These are phyloP conservation scores for Rhodosporidiobolus odoratus DNA, from an alignment of 768 basidiomycete genomes.

Conservation along the genomic window DNA sequence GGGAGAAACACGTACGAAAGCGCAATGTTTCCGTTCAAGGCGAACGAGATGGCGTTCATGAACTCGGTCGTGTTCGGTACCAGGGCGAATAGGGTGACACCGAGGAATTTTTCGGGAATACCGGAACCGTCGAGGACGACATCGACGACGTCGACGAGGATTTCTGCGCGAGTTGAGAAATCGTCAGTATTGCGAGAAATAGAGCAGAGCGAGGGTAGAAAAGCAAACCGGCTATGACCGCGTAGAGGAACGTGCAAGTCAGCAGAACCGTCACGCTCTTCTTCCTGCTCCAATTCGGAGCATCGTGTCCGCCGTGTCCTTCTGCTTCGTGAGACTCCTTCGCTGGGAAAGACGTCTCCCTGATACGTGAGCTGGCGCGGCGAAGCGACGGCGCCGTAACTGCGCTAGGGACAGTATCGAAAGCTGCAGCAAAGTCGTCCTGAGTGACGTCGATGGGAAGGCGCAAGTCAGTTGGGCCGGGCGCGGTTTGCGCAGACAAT, in stretches of 20 bases:
- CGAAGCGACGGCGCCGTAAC: constrained; percentile 51
- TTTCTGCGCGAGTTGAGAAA: constrained; percentile 54
- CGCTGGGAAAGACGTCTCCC: constrained; percentile 48
- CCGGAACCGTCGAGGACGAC: constrained; percentile 82
- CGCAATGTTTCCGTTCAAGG: constrained; percentile 92
- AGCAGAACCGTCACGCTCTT: constrained; percentile 85
- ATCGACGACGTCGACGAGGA: constrained; percentile 92
- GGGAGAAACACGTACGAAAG: constrained; percentile 60
- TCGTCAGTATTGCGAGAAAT: neutral
- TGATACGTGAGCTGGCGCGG: constrained; percentile 53
- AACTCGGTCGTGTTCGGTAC: constrained; percentile 99
- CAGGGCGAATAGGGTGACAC: constrained; percentile 90
- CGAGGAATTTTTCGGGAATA: constrained; percentile 95
- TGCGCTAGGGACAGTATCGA: constrained; percentile 45
- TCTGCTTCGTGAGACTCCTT: constrained; percentile 51
- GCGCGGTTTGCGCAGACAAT: neutral
- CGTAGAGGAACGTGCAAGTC: constrained; percentile 84
- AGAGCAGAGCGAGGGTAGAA: neutral
- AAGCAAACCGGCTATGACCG: constrained; percentile 76
- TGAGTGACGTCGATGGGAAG: neutral
- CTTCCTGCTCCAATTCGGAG: constrained; percentile 87
- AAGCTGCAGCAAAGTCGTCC: constrained; percentile 3
- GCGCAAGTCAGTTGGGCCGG: neutral
- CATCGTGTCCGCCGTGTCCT: constrained; percentile 80
- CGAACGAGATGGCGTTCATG: constrained; percentile 87